These are phyloP conservation scores for Euphorbia pulcherrima DNA, from an alignment of 345 rosid species.

Conservation along the genomic window DNA sequence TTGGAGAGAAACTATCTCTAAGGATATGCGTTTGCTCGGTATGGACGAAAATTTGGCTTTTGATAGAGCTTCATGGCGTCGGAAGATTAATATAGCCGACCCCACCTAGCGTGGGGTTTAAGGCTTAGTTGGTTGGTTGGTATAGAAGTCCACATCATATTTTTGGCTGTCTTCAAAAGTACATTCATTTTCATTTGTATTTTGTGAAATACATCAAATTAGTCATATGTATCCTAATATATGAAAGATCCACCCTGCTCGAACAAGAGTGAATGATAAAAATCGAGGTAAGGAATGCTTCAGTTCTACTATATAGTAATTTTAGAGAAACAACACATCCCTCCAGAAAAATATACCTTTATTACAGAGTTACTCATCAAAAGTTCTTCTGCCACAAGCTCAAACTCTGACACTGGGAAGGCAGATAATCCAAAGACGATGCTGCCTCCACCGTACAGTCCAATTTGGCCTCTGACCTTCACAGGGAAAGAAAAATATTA, in stretches of 20 bases:
- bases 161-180: background rate
- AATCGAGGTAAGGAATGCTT: background rate
- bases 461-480: slow-evolving; percentile 95
- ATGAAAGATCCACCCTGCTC: background rate
- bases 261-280: background rate
- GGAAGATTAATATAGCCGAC: too few species aligned
- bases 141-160: background rate
- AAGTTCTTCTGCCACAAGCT: slow-evolving; percentile 95
- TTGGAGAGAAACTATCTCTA: too few species aligned
- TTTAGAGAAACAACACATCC: slow-evolving; percentile 3
- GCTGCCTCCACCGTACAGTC: slow-evolving; percentile 76
- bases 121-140: too few species aligned
- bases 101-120: too few species aligned
- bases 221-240: background rate
- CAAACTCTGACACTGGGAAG: slow-evolving; percentile 93
- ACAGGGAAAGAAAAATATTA: slow-evolving; percentile 19
- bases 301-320: background rate
- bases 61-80: too few species aligned
- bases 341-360: slow-evolving; percentile 55
- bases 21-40: too few species aligned
- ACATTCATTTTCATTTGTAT: background rate
- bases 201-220: background rate
- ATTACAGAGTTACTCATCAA: slow-evolving; percentile 91
- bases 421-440: slow-evolving; percentile 80
- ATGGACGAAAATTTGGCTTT: too few species aligned